Percentiles rank a stretch among this genome's conserved stretches.
Evolutionary conservation across 2,329 filamentous ascomycete genomes (phyloP).

Genomic region (Coniochaeta ligniaria): DNA sequence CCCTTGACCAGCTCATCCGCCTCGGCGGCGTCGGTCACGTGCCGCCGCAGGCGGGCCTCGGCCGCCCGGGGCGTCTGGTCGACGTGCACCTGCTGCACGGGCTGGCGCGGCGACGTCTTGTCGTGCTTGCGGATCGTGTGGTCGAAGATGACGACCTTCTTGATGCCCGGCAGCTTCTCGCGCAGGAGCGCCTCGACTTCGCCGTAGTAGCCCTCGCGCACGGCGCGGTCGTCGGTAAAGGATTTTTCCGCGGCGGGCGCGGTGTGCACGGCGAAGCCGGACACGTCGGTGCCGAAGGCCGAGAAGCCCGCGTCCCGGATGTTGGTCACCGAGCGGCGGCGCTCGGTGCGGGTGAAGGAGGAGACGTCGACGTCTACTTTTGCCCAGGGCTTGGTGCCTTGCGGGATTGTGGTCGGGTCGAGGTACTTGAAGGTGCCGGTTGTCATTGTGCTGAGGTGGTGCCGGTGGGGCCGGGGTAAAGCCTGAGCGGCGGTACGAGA

Average conservation of each 20-base stretch:
- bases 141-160: conserved; percentile 63
- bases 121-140: conserved; percentile 58
- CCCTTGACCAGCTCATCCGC: conserved; percentile 48
- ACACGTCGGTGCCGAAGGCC: conserved; percentile 47
- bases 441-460: conserved; percentile 10
- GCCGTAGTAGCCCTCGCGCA: conserved; percentile 51
- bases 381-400: conserved; percentile 46
- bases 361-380: conserved; percentile 55
- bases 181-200: conserved; percentile 54
- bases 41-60: conserved; percentile 52
- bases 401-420: conserved; percentile 38
- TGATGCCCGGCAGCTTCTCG: conserved; percentile 44
- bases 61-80: conserved; percentile 63
- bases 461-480: neutral
- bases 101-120: conserved; percentile 50
- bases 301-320: conserved; percentile 40
- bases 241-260: conserved; percentile 43
- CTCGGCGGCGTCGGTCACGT: conserved; percentile 45
- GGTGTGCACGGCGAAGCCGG: conserved; percentile 50
- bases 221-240: conserved; percentile 47
- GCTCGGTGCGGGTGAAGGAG: conserved; percentile 42
- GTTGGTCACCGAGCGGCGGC: conserved; percentile 42
- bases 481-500: neutral
- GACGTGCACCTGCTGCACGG: conserved; percentile 64
- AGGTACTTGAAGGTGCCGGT: conserved; percentile 48